Evolutionary conservation across 2,329 filamentous ascomycete species (phyloP), one percentile per base, ranked within the genome.

Genomic region (Colletotrichum graminicola): DNA sequence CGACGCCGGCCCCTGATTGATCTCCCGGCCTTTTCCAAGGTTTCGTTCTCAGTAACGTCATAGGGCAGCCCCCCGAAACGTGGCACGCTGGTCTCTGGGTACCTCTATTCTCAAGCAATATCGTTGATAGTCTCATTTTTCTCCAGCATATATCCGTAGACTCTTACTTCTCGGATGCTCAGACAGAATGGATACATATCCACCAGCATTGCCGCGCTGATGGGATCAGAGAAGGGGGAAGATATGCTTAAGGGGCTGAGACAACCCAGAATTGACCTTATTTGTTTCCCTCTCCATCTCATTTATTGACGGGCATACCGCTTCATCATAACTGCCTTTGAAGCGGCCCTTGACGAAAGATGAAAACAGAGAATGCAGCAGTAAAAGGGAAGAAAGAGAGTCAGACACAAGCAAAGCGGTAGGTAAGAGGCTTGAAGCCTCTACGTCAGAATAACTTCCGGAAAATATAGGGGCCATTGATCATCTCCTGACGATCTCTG

Each of bases 241-340:
- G 60, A 66, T 41, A 64, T 54, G 45, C 59, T 39, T 57, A 6
- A 14, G 5, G 18, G 69, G 60, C 66, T 64, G 69, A 69, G 69
- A 69, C 59, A 69, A 59, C 59, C 55, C 47, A 64, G 23, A 39
- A 32, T 60, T 49, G 32, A 49, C 47, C 43, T 72, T 34, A 34
- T 39, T 14, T 55, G 3, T 43, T 32, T 29, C 23, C 18, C 56
- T 43, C 23, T 21, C 41, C n/a, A 32, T 45, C 36, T 34, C 34
- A 29, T 14, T 60, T 60, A 26, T 52, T 64, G 63, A 55, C 7
- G 60, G 45, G 18, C 59, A 29, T 34, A 18, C 18, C 23, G 8
- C 51, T 45, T 32, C 18, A 39, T 57, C 16, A 32, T 36, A n/a
- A 51, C 32, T 36, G n/a, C n/a, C 32, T 57, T 18, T 23, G 16